These are phyloP conservation scores for Tanacetum coccineum DNA, from an alignment of 129 eudicot genomes.

Conservation along the genomic window DNA sequence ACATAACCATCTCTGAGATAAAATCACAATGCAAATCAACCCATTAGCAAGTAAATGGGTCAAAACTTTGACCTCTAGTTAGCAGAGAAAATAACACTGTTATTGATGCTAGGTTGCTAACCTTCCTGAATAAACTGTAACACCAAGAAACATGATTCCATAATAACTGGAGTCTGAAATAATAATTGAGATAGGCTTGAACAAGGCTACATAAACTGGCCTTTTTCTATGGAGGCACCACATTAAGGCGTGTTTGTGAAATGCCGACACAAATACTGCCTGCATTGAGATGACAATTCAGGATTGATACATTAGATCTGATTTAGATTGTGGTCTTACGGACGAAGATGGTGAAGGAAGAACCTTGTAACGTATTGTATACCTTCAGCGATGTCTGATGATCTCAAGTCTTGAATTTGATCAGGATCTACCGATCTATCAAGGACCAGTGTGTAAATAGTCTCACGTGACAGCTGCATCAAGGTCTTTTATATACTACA, in stretches of 20 bases:
- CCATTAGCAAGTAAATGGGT: neutral
- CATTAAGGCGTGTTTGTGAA: neutral
- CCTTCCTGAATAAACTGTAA: no score
- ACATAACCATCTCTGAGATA: neutral
- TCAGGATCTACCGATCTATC: neutral
- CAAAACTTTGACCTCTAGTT: neutral
- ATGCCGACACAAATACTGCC: neutral
- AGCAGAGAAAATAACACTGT: neutral
- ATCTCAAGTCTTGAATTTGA: constrained; percentile 41
- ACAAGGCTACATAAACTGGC: constrained; percentile 13
- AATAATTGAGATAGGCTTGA: neutral
- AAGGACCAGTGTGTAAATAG: constrained; percentile 3
- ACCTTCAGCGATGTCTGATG: constrained; percentile 60
- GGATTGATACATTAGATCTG: neutral
- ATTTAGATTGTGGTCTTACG: constrained; percentile 45
- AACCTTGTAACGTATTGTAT: constrained; percentile 43
- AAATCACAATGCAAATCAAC: neutral
- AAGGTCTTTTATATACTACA: constrained; percentile 3
- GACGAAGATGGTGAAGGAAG: constrained; percentile 44
- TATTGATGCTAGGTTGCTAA: constrained; percentile 22
- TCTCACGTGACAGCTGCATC: constrained; percentile 12
- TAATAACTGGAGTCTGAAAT: constrained; percentile 2
- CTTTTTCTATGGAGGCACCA: constrained; percentile 6
- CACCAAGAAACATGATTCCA: constrained; percentile 21
- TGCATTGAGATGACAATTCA: neutral